phyloP scores from a whole-genome alignment of 805 yeast genomes.

The Saturnispora hagleri region DNA sequence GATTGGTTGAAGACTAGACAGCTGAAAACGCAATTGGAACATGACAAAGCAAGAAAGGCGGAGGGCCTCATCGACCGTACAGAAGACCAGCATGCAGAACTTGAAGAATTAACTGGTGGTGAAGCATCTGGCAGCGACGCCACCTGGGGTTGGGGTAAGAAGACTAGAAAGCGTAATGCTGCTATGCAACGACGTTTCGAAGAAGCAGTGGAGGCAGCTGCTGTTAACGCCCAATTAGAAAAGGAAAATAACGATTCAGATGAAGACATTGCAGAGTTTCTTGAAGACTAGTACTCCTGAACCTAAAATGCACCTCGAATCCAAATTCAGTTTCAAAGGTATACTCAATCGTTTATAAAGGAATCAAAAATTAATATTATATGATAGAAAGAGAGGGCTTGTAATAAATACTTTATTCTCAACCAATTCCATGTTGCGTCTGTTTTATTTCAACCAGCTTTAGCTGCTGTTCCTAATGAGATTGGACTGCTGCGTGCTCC shows the following conservation, averaged over 20 bases:
- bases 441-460: too few relatives aligned
- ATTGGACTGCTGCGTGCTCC: too few relatives aligned
- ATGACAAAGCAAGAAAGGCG: conserved; percentile 37
- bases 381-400: background rate
- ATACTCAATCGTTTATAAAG: background rate
- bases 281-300: conserved; percentile 38
- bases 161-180: conserved; percentile 52
- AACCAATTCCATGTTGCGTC: background rate
- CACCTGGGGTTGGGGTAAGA: conserved; percentile 74
- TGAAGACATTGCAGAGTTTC: conserved; percentile 58
- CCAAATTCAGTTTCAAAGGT: background rate
- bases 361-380: background rate
- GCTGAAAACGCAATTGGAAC: conserved; percentile 35
- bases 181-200: conserved; percentile 47
- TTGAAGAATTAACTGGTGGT: conserved; percentile 9
- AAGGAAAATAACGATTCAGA: conserved; percentile 37
- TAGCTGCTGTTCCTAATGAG: too few relatives aligned
- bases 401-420: background rate
- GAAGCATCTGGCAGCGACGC: conserved; percentile 28
- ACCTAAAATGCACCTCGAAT: background rate
- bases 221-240: conserved; percentile 26
- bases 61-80: conserved; percentile 26
- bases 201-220: conserved; percentile 35
- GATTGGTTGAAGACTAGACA: conserved; percentile 51
- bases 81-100: conserved; percentile 22